Percentiles rank a stretch among this genome's conserved stretches.
Evolutionary conservation across 345 rosid species (phyloP).

Genomic region (Mercurialis annua): DNA sequence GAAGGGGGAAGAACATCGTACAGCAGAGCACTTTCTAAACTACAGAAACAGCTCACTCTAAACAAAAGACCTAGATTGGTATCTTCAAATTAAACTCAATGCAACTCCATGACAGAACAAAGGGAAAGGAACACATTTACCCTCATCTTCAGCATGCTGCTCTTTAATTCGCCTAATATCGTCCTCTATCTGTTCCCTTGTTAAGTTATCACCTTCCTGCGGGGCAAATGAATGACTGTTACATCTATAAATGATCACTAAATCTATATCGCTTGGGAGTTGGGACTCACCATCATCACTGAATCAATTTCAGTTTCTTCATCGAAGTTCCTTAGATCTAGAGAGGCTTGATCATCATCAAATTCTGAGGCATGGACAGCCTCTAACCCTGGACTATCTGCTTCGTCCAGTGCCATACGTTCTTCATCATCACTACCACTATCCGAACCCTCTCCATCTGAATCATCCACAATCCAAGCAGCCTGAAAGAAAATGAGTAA

Average conservation of each 20-base stretch:
- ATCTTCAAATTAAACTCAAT: not conserved
- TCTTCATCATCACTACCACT: constrained; percentile 43
- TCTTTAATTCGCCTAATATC: constrained; percentile 77
- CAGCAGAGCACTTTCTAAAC: not conserved
- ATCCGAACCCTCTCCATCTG: constrained; percentile 62
- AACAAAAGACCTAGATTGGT: not conserved
- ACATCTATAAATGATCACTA: not conserved
- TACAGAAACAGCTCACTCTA: not conserved
- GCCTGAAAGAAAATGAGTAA: constrained; percentile 48
- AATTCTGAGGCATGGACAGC: constrained; percentile 33
- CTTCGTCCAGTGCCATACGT: constrained; percentile 78
- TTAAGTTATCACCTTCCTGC: constrained; percentile 82
- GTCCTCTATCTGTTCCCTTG: constrained; percentile 76
- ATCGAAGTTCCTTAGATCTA: constrained; percentile 57
- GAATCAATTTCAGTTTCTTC: constrained; percentile 80
- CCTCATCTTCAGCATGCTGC: constrained; percentile 89
- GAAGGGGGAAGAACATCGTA: not conserved
- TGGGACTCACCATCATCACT: constrained; percentile 62
- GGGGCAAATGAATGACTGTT: constrained; percentile 8
- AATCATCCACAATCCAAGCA: constrained; percentile 87
- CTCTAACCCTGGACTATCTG: constrained; percentile 41
- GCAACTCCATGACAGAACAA: not conserved
- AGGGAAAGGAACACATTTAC: constrained; percentile 37
- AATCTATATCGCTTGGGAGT: not conserved
- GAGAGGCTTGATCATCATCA: constrained; percentile 64